Evolutionary conservation across 1,284 basidiomycete species (phyloP).

Genomic region (Violaceomyces palustris): DNA sequence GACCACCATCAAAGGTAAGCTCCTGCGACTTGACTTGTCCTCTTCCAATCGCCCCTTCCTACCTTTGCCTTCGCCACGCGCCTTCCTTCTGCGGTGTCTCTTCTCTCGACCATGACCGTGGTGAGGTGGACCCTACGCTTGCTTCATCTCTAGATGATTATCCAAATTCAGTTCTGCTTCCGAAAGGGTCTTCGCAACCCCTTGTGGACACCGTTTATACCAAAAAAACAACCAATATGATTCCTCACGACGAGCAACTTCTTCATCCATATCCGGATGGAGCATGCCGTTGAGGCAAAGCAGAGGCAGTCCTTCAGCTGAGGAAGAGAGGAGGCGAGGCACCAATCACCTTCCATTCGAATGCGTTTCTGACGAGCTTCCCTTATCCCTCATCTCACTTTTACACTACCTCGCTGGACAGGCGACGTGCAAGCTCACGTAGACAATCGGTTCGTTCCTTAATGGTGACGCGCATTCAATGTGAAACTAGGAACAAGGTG

Average conservation of each 20-base stretch:
- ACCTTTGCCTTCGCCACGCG: background rate
- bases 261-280: background rate
- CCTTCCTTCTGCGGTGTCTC: background rate
- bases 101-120: too few relatives aligned
- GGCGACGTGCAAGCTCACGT: background rate
- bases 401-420: background rate
- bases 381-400: background rate
- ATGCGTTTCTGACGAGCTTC: background rate
- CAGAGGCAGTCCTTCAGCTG: too few relatives aligned
- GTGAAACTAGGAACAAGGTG: too few relatives aligned
- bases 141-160: conserved; percentile 5
- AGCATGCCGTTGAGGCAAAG: background rate
- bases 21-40: too few relatives aligned
- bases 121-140: background rate
- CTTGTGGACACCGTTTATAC: conserved; percentile 38
- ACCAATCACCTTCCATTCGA: too few relatives aligned
- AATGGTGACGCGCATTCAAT: too few relatives aligned
- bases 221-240: conserved; percentile 23
- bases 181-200: conserved; percentile 40
- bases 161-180: conserved; percentile 34
- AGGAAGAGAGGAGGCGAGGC: too few relatives aligned
- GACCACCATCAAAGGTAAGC: background rate
- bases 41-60: too few relatives aligned
- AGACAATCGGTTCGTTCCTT: background rate
- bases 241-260: background rate